Evolutionary conservation across 2,329 filamentous ascomycete genomes (phyloP).

Genomic region (Lizonia empirigonia): DNA sequence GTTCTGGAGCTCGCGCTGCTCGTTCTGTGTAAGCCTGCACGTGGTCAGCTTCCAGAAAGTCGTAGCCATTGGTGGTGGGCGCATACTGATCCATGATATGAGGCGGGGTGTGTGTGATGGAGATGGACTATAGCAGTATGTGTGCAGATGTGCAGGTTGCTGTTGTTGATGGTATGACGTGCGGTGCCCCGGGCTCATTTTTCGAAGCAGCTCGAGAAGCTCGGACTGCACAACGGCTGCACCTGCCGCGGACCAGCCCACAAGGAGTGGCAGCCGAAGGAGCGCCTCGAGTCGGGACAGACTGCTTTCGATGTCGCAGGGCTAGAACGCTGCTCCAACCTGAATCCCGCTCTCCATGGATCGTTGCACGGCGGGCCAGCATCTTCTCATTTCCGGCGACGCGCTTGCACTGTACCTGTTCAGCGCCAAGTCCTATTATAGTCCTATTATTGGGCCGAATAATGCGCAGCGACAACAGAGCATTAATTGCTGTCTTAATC

Average conservation of each 20-base stretch:
- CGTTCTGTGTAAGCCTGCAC: constrained; percentile 70
- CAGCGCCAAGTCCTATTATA: constrained; percentile 30
- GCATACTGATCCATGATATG: constrained; percentile 48
- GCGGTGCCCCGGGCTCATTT: constrained; percentile 10
- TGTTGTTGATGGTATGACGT: constrained; percentile 22
- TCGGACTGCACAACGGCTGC: constrained; percentile 2
- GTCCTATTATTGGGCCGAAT: constrained; percentile 30
- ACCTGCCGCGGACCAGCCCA: constrained; percentile 2
- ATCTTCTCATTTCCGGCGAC: constrained; percentile 20
- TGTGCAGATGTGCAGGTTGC: neutral
- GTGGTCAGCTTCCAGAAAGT: constrained; percentile 26
- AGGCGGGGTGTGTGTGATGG: neutral
- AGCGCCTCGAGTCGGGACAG: neutral
- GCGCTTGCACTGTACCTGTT: constrained; percentile 21
- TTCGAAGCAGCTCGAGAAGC: neutral
- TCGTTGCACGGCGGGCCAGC: constrained; percentile 20
- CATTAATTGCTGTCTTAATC: constrained; percentile 9
- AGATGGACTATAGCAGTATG: neutral
- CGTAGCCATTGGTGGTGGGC: too few species aligned
- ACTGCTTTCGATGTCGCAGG: neutral
- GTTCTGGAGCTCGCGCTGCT: constrained; percentile 90
- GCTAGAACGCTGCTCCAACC: constrained; percentile 12
- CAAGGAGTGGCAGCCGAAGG: constrained; percentile 8
- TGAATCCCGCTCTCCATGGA: constrained; percentile 6
- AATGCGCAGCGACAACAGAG: constrained; percentile 21